These are phyloP conservation scores for Verbena officinalis DNA, from an alignment of 257 asterid genomes.

Conservation along the genomic window DNA sequence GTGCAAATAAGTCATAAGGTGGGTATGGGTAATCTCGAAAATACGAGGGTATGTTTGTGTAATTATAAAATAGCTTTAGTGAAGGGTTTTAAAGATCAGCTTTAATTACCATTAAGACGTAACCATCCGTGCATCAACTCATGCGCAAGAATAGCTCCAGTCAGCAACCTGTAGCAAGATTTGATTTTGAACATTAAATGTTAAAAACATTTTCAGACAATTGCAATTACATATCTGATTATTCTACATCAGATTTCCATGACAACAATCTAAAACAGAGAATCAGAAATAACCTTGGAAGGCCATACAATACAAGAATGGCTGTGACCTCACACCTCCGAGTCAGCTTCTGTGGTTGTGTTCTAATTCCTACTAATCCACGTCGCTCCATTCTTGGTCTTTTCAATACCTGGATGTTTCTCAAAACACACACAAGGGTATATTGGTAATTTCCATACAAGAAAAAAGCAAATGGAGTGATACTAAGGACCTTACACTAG, in stretches of 20 bases:
- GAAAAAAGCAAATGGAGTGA: conserved; percentile 10
- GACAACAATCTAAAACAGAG: not conserved
- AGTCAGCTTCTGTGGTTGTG: conserved; percentile 61
- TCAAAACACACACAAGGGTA: not conserved
- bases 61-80: no score
- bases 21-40: no score
- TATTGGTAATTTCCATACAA: not conserved
- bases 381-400: conserved; percentile 67
- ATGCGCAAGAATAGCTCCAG: conserved; percentile 85
- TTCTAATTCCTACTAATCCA: conserved; percentile 60
- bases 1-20: no score
- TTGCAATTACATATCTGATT: not conserved
- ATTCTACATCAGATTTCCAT: not conserved
- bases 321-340: conserved; percentile 79
- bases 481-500: conserved; percentile 50
- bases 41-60: no score
- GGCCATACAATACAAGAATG: conserved; percentile 73
- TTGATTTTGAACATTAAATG: not conserved
- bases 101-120: conserved; percentile 56
- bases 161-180: conserved; percentile 53
- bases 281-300: conserved; percentile 58
- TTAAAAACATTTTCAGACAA: not conserved
- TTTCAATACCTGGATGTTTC: conserved; percentile 46
- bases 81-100: no score
- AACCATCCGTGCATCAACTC: conserved; percentile 89